Evolutionary conservation across 202 grass and related monocot genomes (phyloP).

Genomic region (Setaria viridis): DNA sequence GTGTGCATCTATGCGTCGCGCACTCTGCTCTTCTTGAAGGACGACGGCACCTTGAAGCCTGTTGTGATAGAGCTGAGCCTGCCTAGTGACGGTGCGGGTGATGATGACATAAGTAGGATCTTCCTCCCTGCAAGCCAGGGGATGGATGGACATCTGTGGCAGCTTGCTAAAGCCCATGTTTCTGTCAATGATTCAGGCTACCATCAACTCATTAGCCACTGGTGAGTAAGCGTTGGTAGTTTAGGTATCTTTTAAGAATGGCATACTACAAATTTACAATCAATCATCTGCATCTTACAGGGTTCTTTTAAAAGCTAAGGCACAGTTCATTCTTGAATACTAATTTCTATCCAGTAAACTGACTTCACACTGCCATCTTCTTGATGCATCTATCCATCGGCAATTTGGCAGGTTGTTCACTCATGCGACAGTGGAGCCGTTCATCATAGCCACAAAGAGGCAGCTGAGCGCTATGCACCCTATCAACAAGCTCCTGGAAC

Average conservation of each 20-base stretch:
- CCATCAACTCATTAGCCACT: slow-evolving; percentile 98
- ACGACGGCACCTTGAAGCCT: slow-evolving; percentile 66
- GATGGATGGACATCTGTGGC: slow-evolving; percentile 56
- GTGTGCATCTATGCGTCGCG: slow-evolving; percentile 87
- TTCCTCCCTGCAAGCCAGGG: slow-evolving; percentile 62
- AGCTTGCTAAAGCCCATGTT: slow-evolving; percentile 84
- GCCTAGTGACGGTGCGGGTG: slow-evolving; percentile 1
- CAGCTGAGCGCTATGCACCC: slow-evolving; percentile 93
- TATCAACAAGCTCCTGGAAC: slow-evolving; percentile 84
- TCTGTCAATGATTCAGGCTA: slow-evolving; percentile 91
- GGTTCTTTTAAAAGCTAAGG: not conserved
- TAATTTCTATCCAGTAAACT: not conserved
- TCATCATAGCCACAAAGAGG: slow-evolving; percentile 86
- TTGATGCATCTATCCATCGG: not conserved
- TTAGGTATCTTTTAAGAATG: not conserved
- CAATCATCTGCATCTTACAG: not conserved
- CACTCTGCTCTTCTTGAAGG: slow-evolving; percentile 81
- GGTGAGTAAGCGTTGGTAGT: slow-evolving; percentile 49
- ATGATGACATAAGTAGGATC: slow-evolving; percentile 55
- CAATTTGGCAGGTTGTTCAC: slow-evolving; percentile 65
- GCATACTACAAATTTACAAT: no score
- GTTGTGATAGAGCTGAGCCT: slow-evolving; percentile 81
- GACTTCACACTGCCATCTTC: not conserved
- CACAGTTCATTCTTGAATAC: not conserved
- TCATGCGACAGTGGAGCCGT: slow-evolving; percentile 87